Conservation (phyloP, 345 rosid species). For the Populus deltoides region DNA sequence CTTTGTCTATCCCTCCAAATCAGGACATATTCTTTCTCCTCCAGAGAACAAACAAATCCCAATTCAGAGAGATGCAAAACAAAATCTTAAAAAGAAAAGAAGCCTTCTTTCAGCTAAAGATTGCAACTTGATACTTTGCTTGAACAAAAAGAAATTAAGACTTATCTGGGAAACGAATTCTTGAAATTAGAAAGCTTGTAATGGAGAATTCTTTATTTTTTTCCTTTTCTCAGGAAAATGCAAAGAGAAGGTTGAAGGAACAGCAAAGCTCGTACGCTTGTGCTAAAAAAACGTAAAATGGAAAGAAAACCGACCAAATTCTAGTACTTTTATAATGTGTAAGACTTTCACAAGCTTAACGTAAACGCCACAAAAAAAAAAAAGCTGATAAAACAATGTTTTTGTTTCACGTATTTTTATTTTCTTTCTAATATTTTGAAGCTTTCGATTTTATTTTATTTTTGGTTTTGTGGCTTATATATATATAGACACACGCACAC, state of each 20-base stretch:
- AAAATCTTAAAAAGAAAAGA: not conserved
- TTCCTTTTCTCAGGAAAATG: slow-evolving; percentile 9
- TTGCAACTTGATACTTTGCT: slow-evolving; percentile 3
- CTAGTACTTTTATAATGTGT: slow-evolving; percentile 10
- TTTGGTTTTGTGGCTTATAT: not conserved
- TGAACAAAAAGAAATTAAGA: slow-evolving; percentile 1
- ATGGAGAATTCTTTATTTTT: not conserved
- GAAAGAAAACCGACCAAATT: not conserved
- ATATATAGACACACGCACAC: too few species aligned
- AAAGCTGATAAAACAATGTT: slow-evolving; percentile 12
- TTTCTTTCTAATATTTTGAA: not conserved
- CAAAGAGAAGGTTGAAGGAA: slow-evolving; percentile 7
- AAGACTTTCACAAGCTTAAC: slow-evolving; percentile 41
- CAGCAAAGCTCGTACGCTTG: not conserved
- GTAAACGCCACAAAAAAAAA: slow-evolving; percentile 38
- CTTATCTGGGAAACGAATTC: slow-evolving; percentile 27
- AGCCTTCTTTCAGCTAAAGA: slow-evolving; percentile 10
- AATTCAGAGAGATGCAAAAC: slow-evolving; percentile 34
- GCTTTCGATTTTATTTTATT: not conserved
- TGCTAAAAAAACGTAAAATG: slow-evolving; percentile 14
- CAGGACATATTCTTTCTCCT: slow-evolving; percentile 23
- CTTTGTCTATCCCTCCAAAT: slow-evolving; percentile 26
- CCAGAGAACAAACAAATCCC: slow-evolving; percentile 31
- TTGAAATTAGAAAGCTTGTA: slow-evolving; percentile 2
- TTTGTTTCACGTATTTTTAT: not conserved